Percentiles rank a stretch among this genome's conserved stretches.
phyloP scores from a whole-genome alignment of 768 basidiomycete genomes.

The Tulasnella sp. region DNA sequence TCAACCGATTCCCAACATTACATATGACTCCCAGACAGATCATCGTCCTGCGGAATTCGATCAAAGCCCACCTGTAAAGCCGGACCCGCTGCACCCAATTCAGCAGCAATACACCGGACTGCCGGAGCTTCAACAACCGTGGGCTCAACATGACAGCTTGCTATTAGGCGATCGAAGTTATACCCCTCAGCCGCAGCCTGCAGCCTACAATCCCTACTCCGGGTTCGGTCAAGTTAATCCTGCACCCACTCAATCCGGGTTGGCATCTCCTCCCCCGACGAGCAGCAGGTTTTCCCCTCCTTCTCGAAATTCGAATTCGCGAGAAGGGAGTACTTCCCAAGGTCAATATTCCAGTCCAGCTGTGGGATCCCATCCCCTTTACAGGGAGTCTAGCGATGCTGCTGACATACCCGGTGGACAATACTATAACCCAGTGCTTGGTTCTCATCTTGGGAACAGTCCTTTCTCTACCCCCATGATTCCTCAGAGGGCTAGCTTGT shows the following conservation, averaged over 20 bases:
- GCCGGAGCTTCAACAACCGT: neutral
- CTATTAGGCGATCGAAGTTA: too few relatives aligned
- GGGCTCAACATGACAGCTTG: too few relatives aligned
- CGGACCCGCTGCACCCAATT: constrained; percentile 3
- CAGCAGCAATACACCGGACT: neutral
- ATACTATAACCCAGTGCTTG: too few relatives aligned
- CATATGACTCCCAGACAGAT: neutral
- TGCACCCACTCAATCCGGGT: neutral
- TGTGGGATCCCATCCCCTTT: neutral
- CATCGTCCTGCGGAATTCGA: neutral
- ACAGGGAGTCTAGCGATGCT: neutral
- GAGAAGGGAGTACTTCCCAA: neutral
- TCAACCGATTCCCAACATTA: constrained; percentile 11
- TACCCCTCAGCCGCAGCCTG: neutral
- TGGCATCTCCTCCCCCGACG: neutral
- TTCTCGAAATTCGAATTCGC: neutral
- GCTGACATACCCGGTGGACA: neutral
- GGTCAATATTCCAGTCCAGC: neutral
- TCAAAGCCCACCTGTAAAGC: neutral
- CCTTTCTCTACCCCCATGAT: neutral
- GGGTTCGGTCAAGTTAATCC: neutral
- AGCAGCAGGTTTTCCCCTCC: neutral
- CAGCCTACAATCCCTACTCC: neutral
- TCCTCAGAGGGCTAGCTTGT: constrained; percentile 1
- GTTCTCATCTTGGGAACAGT: too few relatives aligned